Percentiles rank a stretch among this genome's conserved stretches.
Conservation (phyloP, 768 basidiomycete genomes). For the Pleurotus giganteus region DNA sequence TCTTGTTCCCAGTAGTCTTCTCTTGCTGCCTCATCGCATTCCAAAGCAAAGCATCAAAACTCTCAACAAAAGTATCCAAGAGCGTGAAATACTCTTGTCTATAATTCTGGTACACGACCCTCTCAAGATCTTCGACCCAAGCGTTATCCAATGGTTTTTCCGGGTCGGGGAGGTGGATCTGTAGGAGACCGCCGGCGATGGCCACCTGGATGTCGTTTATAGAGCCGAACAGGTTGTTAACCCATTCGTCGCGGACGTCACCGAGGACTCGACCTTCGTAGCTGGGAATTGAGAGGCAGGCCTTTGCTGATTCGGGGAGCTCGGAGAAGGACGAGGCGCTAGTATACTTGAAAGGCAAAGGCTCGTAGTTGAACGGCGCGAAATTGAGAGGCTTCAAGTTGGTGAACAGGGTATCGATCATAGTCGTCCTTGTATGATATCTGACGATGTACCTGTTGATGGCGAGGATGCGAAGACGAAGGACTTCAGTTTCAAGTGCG, state of each 20-base stretch:
- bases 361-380: constrained; percentile 1
- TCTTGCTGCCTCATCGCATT: neutral
- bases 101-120: neutral
- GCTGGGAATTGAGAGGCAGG: neutral
- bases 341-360: neutral
- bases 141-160: neutral
- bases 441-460: too few species aligned
- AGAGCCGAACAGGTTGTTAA: neutral
- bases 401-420: neutral
- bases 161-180: constrained; percentile 3
- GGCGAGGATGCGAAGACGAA: too few species aligned
- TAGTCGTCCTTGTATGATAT: neutral
- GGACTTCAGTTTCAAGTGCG: too few species aligned
- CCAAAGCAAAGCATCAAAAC: constrained; percentile 5
- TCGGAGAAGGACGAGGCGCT: neutral
- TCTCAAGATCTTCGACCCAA: neutral
- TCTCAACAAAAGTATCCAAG: constrained; percentile 2
- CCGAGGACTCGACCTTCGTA: neutral
- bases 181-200: constrained; percentile 3
- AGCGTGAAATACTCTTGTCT: constrained; percentile 4
- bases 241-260: neutral
- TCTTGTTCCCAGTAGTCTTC: neutral
- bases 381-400: constrained; percentile 7
- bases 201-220: neutral
- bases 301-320: neutral